These are phyloP conservation scores for Lepiota venenata DNA, from an alignment of 768 basidiomycete genomes.

Conservation along the genomic window DNA sequence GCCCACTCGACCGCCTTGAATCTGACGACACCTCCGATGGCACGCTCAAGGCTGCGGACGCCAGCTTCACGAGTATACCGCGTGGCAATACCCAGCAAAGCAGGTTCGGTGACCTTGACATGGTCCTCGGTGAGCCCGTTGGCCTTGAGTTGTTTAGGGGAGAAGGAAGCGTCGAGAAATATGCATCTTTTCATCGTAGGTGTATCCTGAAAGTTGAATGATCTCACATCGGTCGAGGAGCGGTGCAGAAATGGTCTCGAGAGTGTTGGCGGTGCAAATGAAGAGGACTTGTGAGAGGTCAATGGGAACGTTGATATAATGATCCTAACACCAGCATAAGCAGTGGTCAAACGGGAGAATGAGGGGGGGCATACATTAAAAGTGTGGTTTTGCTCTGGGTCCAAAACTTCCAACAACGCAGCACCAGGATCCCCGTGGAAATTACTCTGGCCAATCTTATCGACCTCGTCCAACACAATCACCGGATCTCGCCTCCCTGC, in stretches of 20 bases:
- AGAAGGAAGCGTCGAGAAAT: conserved; percentile 86
- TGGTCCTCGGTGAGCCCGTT: conserved; percentile 68
- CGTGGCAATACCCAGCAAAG: conserved; percentile 68
- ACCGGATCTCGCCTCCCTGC: conserved; percentile 81
- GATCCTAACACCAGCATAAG: conserved; percentile 51
- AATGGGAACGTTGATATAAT: conserved; percentile 87
- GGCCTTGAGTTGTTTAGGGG: conserved; percentile 79
- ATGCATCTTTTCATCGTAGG: conserved; percentile 87
- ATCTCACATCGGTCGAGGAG: conserved; percentile 89
- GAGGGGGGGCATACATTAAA: conserved; percentile 54
- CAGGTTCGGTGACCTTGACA: conserved; percentile 64
- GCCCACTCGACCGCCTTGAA: conserved; percentile 93
- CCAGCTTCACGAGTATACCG: conserved; percentile 90
- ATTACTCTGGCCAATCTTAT: conserved; percentile 84
- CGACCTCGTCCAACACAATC: conserved; percentile 87
- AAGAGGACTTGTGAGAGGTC: conserved; percentile 88
- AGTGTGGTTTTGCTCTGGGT: conserved; percentile 88
- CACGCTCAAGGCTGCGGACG: conserved; percentile 85
- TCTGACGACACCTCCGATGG: conserved; percentile 85
- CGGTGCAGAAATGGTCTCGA: conserved; percentile 87
- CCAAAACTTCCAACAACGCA: conserved; percentile 87
- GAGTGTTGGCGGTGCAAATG: conserved; percentile 88
- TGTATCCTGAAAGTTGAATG: conserved; percentile 77
- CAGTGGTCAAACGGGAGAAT: background rate
- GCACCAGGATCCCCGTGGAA: conserved; percentile 93